A percentile compares a stretch with the other conserved stretches of the same genome.
These are phyloP conservation scores for Aureobasidium zeae DNA, from an alignment of 2,329 filamentous ascomycete species.

Conservation along the genomic window DNA sequence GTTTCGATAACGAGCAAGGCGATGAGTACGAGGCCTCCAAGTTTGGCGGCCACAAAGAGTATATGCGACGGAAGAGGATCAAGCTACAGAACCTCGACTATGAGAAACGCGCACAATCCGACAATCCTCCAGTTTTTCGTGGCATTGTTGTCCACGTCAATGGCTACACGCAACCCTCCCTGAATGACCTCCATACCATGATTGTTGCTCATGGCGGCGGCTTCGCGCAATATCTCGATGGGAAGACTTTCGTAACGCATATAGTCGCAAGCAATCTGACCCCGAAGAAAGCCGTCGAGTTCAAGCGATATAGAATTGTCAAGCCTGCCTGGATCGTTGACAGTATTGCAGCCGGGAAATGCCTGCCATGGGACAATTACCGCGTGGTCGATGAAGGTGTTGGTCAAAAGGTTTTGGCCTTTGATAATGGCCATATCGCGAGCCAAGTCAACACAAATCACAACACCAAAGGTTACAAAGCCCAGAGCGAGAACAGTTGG, in stretches of 20 bases:
- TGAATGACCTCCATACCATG: conserved; percentile 78
- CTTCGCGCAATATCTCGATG: conserved; percentile 89
- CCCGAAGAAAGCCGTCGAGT: conserved; percentile 87
- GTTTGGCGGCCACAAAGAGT: conserved; percentile 85
- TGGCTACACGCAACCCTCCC: conserved; percentile 88
- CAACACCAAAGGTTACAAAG: conserved; percentile 58
- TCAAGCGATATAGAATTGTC: conserved; percentile 78
- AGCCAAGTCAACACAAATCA: conserved; percentile 58
- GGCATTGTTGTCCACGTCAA: conserved; percentile 87
- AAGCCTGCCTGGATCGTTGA: conserved; percentile 93
- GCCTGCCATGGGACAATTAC: conserved; percentile 81
- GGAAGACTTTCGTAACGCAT: conserved; percentile 89
- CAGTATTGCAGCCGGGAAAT: conserved; percentile 68
- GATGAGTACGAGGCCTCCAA: conserved; percentile 83
- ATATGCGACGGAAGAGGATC: conserved; percentile 91
- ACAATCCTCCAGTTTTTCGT: conserved; percentile 78
- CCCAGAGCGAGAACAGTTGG: conserved; percentile 75
- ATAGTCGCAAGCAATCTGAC: conserved; percentile 87
- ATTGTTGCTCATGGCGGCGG: conserved; percentile 90
- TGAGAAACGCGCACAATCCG: conserved; percentile 61
- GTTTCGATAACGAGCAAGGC: conserved; percentile 70
- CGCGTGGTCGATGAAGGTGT: conserved; percentile 76
- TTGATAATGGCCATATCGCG: conserved; percentile 52
- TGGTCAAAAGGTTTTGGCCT: conserved; percentile 66
- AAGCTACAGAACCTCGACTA: conserved; percentile 93